phyloP scores from a whole-genome alignment of 192 early-diverging fungal genomes.

The Backusella australiensis region DNA sequence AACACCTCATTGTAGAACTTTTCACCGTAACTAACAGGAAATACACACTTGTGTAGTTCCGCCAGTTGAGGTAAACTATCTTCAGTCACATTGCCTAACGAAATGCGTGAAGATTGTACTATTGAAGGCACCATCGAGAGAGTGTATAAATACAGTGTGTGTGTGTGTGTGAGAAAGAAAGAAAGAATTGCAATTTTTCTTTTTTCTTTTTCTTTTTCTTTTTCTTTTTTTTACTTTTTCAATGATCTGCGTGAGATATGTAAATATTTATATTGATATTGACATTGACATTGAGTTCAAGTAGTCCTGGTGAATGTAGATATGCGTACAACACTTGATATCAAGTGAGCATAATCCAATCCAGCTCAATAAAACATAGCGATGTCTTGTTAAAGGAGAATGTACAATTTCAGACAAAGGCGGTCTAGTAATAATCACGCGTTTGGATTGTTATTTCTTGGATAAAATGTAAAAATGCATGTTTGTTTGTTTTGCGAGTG shows the following conservation, averaged over 20 bases:
- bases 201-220: neutral
- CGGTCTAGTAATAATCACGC: no score
- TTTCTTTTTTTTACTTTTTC: neutral
- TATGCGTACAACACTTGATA: no score
- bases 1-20: conserved; percentile 77
- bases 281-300: no score
- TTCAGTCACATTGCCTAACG: conserved; percentile 48
- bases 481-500: no score
- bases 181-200: no score
- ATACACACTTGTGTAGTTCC: conserved; percentile 71
- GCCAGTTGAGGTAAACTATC: conserved; percentile 66
- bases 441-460: no score
- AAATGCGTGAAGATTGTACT: neutral
- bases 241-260: neutral
- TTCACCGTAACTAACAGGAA: conserved; percentile 81
- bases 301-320: no score
- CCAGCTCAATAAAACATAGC: no score
- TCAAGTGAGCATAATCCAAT: no score
- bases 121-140: neutral
- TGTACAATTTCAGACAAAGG: no score
- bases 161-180: neutral
- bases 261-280: neutral
- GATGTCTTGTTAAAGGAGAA: no score
- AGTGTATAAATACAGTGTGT: neutral
- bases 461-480: no score